A percentile compares a stretch with the other conserved stretches of the same genome.
phyloP scores from a whole-genome alignment of 2,329 filamentous ascomycete genomes.

The Penicillium sp. region DNA sequence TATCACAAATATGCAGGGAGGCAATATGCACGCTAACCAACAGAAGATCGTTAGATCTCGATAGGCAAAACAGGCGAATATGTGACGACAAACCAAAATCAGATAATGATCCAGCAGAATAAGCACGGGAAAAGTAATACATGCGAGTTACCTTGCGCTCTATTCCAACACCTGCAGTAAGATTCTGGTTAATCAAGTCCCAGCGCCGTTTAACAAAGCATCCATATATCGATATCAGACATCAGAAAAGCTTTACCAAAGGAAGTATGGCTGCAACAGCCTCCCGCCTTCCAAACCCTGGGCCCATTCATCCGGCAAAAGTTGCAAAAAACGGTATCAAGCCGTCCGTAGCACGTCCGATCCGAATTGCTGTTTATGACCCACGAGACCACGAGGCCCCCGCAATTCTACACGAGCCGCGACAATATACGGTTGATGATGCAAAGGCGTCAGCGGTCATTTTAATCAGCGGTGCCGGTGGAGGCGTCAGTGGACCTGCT shows the following conservation, averaged over 20 bases:
- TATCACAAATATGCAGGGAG: conserved; percentile 2
- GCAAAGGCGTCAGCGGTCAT: conserved; percentile 23
- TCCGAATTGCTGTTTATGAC: conserved; percentile 15
- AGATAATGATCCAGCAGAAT: not conserved
- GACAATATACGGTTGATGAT: conserved; percentile 12
- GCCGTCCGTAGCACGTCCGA: conserved; percentile 15
- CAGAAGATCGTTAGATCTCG: not conserved
- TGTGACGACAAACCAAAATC: not conserved
- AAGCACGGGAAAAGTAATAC: not conserved
- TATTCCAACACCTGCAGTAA: not conserved
- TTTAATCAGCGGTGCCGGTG: conserved; percentile 32
- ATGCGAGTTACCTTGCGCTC: not conserved
- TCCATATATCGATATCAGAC: not conserved
- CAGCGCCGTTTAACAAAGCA: not conserved
- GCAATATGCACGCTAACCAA: not conserved
- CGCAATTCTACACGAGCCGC: conserved; percentile 15
- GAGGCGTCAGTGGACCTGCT: conserved; percentile 39
- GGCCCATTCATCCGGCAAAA: conserved; percentile 17
- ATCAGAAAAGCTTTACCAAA: not conserved
- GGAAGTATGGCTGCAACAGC: conserved; percentile 11
- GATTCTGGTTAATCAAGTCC: not conserved
- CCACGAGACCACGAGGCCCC: conserved; percentile 15
- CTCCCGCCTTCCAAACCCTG: conserved; percentile 5
- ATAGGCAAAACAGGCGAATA: not conserved
- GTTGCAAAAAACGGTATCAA: conserved; percentile 16